Evolutionary conservation across 2,329 filamentous ascomycete species (phyloP), one percentile per base, ranked within the genome.

Genomic region (Metarhizium robertsii): DNA sequence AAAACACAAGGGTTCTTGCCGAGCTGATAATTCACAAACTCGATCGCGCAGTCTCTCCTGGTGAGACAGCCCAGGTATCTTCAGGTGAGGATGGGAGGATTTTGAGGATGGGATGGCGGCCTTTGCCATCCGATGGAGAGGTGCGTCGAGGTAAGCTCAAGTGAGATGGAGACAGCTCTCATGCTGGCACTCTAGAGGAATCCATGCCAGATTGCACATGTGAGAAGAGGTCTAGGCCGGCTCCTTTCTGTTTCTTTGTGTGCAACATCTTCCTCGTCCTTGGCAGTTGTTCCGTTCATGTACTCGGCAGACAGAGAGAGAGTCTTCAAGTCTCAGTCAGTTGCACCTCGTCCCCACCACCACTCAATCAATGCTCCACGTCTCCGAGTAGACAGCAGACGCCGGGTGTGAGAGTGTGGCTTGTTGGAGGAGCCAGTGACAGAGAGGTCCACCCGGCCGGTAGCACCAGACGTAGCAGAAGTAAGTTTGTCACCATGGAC

Each of bases 361-460:
- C 18, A 48, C 45, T 10, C 45, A 11, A 30, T 4, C 45, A 30
- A 30, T 20, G 13, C 43, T n/a, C 20, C 45, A 48, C 20, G 25
- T 30, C 18, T 29, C 10, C 25, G 45, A 11, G 29, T 32, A n/a
- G 13, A 32, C 25, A 36, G n/a, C 29, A 6, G 29, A 25, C 42
- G n/a, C 25, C 5, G 29, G 40, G 32, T 45, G 30, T n/a, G 40
- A 6, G 14, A 14, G 14, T 46, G 36, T 54, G 32, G 56, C 54
- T 45, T 48, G 45, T 52, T 57, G 50, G 46, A 54, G 50, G 54
- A 55, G 53, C 58, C 58, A 57, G 45, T 60, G 57, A 55, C 52
- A 55, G 58, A 52, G 48, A 53, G 55, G 54, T 57, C 58, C 56
- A 61, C 59, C 55, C 52, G 53, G 50, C 55, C 55, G 60, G 58